A percentile compares a stretch with the other conserved stretches of the same genome.
These are phyloP conservation scores for Aspergillus awamori DNA, from an alignment of 2,329 filamentous ascomycete genomes.

Conservation along the genomic window DNA sequence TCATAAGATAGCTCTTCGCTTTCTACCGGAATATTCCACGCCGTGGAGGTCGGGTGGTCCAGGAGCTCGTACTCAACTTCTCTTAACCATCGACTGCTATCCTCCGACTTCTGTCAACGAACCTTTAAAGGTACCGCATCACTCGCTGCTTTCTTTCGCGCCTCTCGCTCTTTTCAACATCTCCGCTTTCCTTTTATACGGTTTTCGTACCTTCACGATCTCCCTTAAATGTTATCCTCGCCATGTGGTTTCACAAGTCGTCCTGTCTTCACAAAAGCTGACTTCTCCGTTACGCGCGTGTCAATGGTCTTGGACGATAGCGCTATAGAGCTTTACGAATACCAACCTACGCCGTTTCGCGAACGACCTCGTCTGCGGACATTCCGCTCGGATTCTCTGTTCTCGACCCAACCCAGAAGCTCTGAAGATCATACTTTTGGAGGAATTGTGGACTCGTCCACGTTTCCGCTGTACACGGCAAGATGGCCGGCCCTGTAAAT, in stretches of 20 bases:
- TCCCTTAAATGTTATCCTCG: slow-evolving; percentile 7
- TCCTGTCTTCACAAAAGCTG: slow-evolving; percentile 17
- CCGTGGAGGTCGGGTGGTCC: background rate
- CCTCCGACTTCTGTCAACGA: background rate
- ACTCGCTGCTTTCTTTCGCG: background rate
- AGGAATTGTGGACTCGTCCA: slow-evolving; percentile 16
- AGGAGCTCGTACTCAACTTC: background rate
- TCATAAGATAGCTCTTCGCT: background rate
- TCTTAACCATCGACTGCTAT: background rate
- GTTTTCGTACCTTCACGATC: slow-evolving; percentile 9
- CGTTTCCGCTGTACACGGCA: slow-evolving; percentile 30
- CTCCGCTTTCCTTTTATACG: slow-evolving; percentile 1
- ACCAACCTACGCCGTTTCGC: slow-evolving; percentile 5
- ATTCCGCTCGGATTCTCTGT: background rate
- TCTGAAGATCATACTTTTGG: background rate
- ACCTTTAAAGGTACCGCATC: slow-evolving; percentile 19
- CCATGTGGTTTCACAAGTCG: background rate
- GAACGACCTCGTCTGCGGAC: background rate
- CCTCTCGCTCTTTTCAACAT: background rate
- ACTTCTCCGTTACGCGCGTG: slow-evolving; percentile 25
- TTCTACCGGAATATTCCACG: background rate
- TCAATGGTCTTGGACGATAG: slow-evolving; percentile 22
- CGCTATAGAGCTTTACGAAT: slow-evolving; percentile 17
- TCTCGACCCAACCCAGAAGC: background rate
- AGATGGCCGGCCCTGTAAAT: slow-evolving; percentile 36